Conservation (phyloP, 2,329 filamentous ascomycete species). For the Neospermospora avenae region DNA sequence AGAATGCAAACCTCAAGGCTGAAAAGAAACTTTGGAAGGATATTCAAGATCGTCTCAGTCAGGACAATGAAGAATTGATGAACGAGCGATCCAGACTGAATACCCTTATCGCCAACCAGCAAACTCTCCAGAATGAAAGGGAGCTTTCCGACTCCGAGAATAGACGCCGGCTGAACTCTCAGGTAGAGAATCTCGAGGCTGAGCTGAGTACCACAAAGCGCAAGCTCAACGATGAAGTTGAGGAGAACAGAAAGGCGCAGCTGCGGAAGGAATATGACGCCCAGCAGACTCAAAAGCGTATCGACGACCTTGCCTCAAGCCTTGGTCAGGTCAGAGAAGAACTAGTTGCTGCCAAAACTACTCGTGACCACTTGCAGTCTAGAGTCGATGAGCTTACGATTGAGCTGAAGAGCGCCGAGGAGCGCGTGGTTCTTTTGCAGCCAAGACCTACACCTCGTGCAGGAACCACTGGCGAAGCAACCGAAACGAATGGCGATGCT, state of each 20-base stretch:
- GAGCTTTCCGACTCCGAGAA: conserved; percentile 80
- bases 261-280: conserved; percentile 87
- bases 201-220: conserved; percentile 77
- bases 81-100: conserved; percentile 85
- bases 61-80: conserved; percentile 80
- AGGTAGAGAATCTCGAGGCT: conserved; percentile 73
- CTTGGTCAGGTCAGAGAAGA: conserved; percentile 82
- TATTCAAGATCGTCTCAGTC: conserved; percentile 81
- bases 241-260: conserved; percentile 79
- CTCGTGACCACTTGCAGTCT: conserved; percentile 81
- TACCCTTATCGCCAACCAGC: conserved; percentile 76
- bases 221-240: conserved; percentile 76
- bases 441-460: conserved; percentile 69
- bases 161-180: conserved; percentile 73
- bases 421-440: conserved; percentile 77
- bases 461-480: conserved; percentile 41
- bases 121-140: conserved; percentile 88
- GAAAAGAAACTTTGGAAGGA: conserved; percentile 94
- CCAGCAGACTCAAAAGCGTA: conserved; percentile 82
- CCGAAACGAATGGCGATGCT: conserved; percentile 42
- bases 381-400: conserved; percentile 86
- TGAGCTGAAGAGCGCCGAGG: conserved; percentile 84
- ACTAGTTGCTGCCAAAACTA: conserved; percentile 80
- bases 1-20: conserved; percentile 88
- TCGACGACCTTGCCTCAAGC: conserved; percentile 83